Evolutionary conservation across 768 basidiomycete genomes (phyloP), one percentile per base, ranked within the genome.

Genomic region (Pleurotus platypus): DNA sequence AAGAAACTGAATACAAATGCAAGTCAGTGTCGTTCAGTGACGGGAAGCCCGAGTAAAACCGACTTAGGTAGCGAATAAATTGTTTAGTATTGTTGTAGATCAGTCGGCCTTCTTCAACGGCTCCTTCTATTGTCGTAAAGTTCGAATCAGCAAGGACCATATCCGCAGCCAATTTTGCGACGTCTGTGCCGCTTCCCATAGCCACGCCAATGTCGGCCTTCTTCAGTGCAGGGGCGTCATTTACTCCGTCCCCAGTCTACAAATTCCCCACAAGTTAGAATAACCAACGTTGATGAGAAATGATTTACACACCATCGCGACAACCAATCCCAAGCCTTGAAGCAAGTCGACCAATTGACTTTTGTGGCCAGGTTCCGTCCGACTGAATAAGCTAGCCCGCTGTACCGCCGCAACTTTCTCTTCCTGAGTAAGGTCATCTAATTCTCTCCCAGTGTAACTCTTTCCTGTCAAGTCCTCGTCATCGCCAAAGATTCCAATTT

Each of bases 81-180:
- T 98, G 96, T 75, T 99, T 99, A 46, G 95, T 98, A 75, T 99
- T 99, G 75, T 98, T 98, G 74, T 98, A 98, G 67, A 98, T 99
- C 57, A 96, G 80, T 72, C 96, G 79, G 64, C 96, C 96, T 75
- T 99, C 96, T 71, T 98, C 96, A 46, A 99, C 94, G 6, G 96
- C 96, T 63, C 86, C 78, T 70, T 97, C 95, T 72, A 99, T 98
- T 5, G 94, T 95, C 9, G 94, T 88, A 72, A 99, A 99, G 77
- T 98, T 98, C 48, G 94, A 94, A 70, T 96, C 94, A 4, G 92
- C 90, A 50, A 95, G 83, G 27, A 99, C 94, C 94, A 99, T 96
- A 71, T 99, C 96, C 6, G 96, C 93, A 3, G 96, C 97, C 58
- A 97, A 77, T 74, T 98, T 98, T 60, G 96, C 96, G 43, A 99